Evolutionary conservation across 2,329 filamentous ascomycete species (phyloP).

Genomic region (Pseudocercospora cruenta): DNA sequence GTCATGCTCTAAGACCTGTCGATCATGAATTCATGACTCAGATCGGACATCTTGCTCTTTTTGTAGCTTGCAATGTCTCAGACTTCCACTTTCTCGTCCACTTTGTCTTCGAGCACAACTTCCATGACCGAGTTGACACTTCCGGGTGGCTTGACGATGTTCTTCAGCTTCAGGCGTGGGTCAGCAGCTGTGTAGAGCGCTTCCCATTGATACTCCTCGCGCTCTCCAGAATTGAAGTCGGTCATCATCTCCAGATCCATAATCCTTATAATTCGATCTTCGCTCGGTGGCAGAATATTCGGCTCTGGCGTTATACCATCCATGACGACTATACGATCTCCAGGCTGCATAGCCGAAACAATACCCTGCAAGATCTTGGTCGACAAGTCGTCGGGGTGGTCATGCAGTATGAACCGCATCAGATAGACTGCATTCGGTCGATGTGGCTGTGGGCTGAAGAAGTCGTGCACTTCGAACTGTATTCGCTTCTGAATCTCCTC

Average conservation of each 20-base stretch:
- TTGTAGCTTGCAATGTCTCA: neutral
- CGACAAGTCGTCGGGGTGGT: slow-evolving; percentile 27
- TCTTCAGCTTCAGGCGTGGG: slow-evolving; percentile 1
- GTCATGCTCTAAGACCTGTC: too few relatives aligned
- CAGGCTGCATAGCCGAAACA: slow-evolving; percentile 23
- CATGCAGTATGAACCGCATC: slow-evolving; percentile 21
- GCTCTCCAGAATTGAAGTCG: slow-evolving; percentile 12
- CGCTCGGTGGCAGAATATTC: neutral
- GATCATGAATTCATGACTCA: too few relatives aligned
- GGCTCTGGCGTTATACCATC: slow-evolving; percentile 24
- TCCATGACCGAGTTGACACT: slow-evolving; percentile 13
- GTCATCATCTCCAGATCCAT: slow-evolving; percentile 18
- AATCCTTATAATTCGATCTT: slow-evolving; percentile 4
- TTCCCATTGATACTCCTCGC: slow-evolving; percentile 12
- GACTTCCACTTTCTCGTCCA: neutral
- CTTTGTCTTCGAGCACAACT: slow-evolving; percentile 9
- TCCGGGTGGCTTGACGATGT: slow-evolving; percentile 3
- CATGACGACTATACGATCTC: slow-evolving; percentile 30
- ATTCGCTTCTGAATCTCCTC: slow-evolving; percentile 6
- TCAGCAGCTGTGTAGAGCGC: slow-evolving; percentile 2
- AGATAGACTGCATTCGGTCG: slow-evolving; percentile 33
- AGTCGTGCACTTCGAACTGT: slow-evolving; percentile 24
- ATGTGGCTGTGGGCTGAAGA: slow-evolving; percentile 32
- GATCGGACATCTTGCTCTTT: neutral
- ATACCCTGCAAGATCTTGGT: slow-evolving; percentile 26